phyloP scores from a whole-genome alignment of 2,329 filamentous ascomycete species.

The Alternaria sp. region DNA sequence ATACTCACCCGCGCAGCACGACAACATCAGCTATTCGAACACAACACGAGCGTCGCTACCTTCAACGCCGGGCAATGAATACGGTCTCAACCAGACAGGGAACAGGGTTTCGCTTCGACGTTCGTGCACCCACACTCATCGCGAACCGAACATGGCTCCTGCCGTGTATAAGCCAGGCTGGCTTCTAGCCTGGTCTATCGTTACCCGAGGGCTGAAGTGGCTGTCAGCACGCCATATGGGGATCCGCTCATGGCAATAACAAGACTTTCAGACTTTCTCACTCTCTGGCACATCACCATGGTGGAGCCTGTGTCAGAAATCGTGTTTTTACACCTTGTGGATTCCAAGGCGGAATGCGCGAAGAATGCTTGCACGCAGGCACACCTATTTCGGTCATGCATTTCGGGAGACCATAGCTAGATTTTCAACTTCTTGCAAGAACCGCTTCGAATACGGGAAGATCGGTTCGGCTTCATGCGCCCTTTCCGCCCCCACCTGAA shows the following conservation, averaged over 20 bases:
- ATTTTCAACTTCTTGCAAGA: background rate
- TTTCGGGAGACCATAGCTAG: background rate
- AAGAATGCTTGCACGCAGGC: background rate
- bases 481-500: background rate
- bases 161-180: background rate
- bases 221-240: background rate
- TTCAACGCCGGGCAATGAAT: background rate
- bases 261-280: background rate
- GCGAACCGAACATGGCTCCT: background rate
- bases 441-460: background rate
- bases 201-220: background rate
- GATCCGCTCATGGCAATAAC: background rate
- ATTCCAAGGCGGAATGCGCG: background rate
- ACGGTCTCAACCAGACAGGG: background rate
- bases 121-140: background rate
- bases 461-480: background rate
- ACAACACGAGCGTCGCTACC: background rate
- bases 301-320: background rate
- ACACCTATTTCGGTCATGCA: background rate
- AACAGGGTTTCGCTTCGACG: background rate
- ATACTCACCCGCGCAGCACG: background rate
- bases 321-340: background rate
- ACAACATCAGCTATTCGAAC: background rate
- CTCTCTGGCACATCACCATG: background rate
- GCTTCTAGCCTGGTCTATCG: background rate